Percentiles rank a stretch among this genome's conserved stretches.
Conservation (phyloP, 1,284 basidiomycete genomes). For the Trichosporon faecale region DNA sequence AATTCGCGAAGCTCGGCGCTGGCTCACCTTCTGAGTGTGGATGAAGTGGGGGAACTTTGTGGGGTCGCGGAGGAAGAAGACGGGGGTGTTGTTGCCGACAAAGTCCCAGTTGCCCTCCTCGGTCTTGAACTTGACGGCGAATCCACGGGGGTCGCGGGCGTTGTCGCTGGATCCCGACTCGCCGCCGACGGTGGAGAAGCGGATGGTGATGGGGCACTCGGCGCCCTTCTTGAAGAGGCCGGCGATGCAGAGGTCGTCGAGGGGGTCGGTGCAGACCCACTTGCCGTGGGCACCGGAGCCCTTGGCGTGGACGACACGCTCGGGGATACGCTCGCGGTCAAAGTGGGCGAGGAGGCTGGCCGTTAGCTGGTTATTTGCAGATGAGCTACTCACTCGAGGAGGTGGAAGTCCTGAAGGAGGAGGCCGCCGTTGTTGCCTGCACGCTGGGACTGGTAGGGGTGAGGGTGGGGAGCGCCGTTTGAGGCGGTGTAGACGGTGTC, state of each 20-base stretch:
- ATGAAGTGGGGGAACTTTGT: constrained; percentile 69
- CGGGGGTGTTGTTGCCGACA: constrained; percentile 82
- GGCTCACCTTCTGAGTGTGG: constrained; percentile 78
- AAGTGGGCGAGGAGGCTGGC: constrained; percentile 77
- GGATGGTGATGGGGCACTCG: constrained; percentile 56
- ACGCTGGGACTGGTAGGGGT: constrained; percentile 66
- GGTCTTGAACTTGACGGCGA: constrained; percentile 85
- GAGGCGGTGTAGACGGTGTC: constrained; percentile 68
- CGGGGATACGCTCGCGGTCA: constrained; percentile 89
- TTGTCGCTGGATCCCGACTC: constrained; percentile 85
- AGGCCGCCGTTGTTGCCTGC: constrained; percentile 73
- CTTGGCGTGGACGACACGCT: constrained; percentile 67
- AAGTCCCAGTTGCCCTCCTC: constrained; percentile 86
- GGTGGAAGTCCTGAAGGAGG: constrained; percentile 67
- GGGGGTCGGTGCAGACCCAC: constrained; percentile 80
- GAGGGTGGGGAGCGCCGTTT: constrained; percentile 67
- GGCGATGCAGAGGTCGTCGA: constrained; percentile 74
- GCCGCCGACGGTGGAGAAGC: constrained; percentile 59
- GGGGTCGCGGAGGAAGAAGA: constrained; percentile 53
- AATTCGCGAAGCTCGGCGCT: not conserved
- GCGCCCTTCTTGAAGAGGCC: constrained; percentile 71
- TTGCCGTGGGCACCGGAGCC: constrained; percentile 78
- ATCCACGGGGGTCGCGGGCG: constrained; percentile 78
- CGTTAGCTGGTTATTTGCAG: not conserved
- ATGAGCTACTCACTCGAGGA: constrained; percentile 45